Base-by-base conservation (phyloP, 108 stramenopile species). In the Pseudonitzschia multiseries region DNA sequence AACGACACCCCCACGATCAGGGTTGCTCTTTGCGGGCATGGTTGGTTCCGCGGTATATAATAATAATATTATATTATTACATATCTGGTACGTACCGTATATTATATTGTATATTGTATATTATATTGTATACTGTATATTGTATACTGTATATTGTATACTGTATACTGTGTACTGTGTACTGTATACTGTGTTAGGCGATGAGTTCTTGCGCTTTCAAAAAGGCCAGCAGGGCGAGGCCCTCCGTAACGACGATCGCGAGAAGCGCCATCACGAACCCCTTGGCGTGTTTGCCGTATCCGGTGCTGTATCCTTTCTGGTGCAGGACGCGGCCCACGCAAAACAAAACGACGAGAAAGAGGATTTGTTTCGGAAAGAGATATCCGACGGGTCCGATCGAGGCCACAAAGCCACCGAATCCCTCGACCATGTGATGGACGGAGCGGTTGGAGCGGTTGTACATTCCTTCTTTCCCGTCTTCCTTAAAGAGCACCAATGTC, bases 371-470 rank as follows among this genome's bases (percentile, higher is more conserved):
- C 3, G 61, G 61, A 17, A 62, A 62, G 20, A 62, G 20, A 12
- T 33, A 62, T 5, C 61, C 61, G 36, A 62, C 61, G 29, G 61
- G 61, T 2, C 61, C 61, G 32, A 62, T 62, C 36, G 61, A 31
- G n/a, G 61, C 61, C 9, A 62, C 22, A 21, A 62, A 62, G 8
- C 17, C 61, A 40, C 61, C 61, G 10, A 17, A n/a, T 4, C 10
- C 31, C n/a, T 62, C 61, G 36, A 33, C 61, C 61, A 62, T 62
- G 36, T 62, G 61, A 4, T 62, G 61, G 36, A 62, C 31, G 20
- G 61, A 62, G 17, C 61, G 61, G 36, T 62, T 62, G 61, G 61
- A 59, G n/a, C 61, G 61, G 36, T 62, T 62, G 61, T 62, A 62
- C 61, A 40, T 40, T 14, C 61, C 61, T 1, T 18, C 17, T 24